Evolutionary conservation across 176 grass and related monocot genomes (phyloP).

Genomic region (Raddia distichophylla): DNA sequence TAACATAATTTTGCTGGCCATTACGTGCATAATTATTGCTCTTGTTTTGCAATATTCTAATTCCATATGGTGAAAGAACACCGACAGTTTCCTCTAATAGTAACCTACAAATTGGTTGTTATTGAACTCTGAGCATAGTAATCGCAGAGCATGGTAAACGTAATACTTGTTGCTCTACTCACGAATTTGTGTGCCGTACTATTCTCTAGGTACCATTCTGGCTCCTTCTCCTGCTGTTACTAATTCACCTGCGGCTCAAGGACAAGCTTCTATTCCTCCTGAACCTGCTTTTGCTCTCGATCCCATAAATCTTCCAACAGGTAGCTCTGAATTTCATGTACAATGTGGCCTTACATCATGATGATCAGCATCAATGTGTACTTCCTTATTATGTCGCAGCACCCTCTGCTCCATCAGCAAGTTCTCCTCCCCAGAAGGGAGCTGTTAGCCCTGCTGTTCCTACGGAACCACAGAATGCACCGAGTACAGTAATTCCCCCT

Average conservation of each 20-base stretch:
- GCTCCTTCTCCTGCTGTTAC: conserved; percentile 37
- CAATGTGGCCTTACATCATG: background rate
- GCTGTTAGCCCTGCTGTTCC: conserved; percentile 41
- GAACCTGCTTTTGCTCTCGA: conserved; percentile 34
- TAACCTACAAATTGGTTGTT: background rate
- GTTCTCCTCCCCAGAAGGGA: conserved; percentile 21
- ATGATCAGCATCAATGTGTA: background rate
- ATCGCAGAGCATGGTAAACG: background rate
- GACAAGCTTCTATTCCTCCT: conserved; percentile 57
- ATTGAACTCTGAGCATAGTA: background rate
- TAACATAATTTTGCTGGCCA: conserved; percentile 1
- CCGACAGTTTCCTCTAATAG: background rate
- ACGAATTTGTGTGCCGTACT: conserved; percentile 33
- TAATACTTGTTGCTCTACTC: conserved; percentile 8
- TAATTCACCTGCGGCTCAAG: conserved; percentile 48
- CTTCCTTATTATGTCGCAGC: conserved; percentile 38
- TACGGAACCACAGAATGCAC: conserved; percentile 6
- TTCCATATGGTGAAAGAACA: background rate
- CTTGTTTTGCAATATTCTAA: conserved; percentile 15
- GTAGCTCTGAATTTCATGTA: conserved; percentile 44
- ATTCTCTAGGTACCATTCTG: conserved; percentile 54
- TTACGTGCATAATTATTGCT: conserved; percentile 18
- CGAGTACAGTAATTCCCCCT: conserved; percentile 30
- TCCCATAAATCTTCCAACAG: conserved; percentile 54
- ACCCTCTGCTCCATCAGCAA: conserved; percentile 24